phyloP scores from a whole-genome alignment of 805 yeast genomes.

The Candida piceae region DNA sequence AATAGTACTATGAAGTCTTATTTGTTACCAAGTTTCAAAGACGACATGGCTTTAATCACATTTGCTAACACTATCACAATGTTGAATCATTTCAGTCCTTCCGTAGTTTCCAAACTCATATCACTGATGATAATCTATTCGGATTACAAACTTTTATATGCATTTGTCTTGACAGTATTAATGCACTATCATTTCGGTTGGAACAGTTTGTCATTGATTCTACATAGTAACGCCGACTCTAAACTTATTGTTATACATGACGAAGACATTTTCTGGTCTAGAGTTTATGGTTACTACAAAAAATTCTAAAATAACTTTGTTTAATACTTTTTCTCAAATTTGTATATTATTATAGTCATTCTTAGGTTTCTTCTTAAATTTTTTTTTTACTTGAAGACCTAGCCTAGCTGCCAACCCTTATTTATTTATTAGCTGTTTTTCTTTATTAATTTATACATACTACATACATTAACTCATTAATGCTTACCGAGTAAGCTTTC shows the following conservation, averaged over 20 bases:
- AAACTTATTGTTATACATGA: constrained; percentile 18
- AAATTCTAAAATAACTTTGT: no score
- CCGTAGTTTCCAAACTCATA: constrained; percentile 17
- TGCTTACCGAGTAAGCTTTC: no score
- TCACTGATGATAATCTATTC: constrained; percentile 22
- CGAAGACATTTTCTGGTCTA: constrained; percentile 26
- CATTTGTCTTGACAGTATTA: constrained; percentile 37
- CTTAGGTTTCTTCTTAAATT: no score
- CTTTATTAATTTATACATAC: no score
- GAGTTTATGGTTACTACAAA: constrained; percentile 24
- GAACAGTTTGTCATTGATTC: constrained; percentile 27
- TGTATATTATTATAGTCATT: no score
- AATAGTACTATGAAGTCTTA: constrained; percentile 14
- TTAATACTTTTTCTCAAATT: no score
- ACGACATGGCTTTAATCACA: constrained; percentile 21
- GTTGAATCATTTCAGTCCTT: constrained; percentile 12
- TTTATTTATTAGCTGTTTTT: no score
- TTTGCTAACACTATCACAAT: constrained; percentile 16
- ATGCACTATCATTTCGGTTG: constrained; percentile 50
- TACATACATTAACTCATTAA: no score
- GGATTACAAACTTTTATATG: constrained; percentile 35
- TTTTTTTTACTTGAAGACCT: no score
- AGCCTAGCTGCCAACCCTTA: no score
- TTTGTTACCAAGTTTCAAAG: constrained; percentile 21
- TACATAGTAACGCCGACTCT: constrained; percentile 10